Percentiles rank a stretch among this genome's conserved stretches.
Evolutionary conservation across 345 rosid species (phyloP).

Genomic region (Lumnitzera littorea): DNA sequence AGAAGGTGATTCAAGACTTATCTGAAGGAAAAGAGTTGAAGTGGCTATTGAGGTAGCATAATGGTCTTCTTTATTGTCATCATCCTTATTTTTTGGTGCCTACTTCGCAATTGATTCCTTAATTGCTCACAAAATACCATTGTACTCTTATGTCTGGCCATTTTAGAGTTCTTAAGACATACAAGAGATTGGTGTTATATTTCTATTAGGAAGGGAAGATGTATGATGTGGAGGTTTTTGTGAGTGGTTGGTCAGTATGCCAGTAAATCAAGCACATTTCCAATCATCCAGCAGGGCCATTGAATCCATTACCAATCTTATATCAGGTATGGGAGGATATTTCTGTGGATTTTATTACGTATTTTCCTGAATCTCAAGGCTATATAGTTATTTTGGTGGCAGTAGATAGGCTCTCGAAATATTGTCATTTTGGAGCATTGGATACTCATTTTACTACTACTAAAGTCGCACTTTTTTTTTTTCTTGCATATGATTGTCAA

Average conservation of each 20-base stretch:
- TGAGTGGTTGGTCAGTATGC: no score
- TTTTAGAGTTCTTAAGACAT: neutral
- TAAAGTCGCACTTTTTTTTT: no score
- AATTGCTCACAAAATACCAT: neutral
- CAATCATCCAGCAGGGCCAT: neutral
- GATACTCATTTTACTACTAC: no score
- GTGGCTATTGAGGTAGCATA: neutral
- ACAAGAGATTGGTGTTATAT: neutral
- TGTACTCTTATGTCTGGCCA: neutral
- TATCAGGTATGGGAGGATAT: neutral
- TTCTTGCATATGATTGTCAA: no score
- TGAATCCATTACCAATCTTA: neutral
- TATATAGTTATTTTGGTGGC: no score
- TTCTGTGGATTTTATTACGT: neutral
- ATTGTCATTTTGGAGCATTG: no score
- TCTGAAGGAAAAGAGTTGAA: no score
- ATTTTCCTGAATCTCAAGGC: neutral
- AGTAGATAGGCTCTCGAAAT: neutral
- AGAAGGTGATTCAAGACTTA: no score
- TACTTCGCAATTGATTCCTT: neutral
- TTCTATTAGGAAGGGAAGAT: neutral
- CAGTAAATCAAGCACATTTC: no score
- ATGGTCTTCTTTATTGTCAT: neutral
- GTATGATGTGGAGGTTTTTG: no score
- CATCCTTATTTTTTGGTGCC: no score